Base-by-base conservation (phyloP, 2,329 filamentous ascomycete species). In the Hirsutella minnesotensis region DNA sequence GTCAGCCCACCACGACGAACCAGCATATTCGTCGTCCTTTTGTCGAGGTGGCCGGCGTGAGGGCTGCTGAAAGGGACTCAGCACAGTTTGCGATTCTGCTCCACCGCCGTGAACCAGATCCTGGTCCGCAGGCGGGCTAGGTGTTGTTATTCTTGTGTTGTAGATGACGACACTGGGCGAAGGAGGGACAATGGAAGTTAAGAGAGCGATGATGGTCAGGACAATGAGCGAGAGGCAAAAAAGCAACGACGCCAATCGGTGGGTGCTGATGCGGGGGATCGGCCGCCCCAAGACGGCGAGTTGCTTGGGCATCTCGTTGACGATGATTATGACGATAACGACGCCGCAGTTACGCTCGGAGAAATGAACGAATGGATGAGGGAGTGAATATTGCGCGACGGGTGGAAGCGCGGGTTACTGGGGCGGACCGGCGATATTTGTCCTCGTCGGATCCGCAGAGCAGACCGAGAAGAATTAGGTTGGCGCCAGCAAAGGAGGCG, bases 1-100 rank as follows among this genome's bases (percentile, higher is more conserved):
- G 60, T 94, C 81, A 49, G 77, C 81, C 64, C 87, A 86, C 90
- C 90, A 96, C 46, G 79, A 81, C 29, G 83, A 81, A 47, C 83
- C 84, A 40, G 81, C 83, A 56, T 77, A 81, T 5, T 83, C 84
- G 57, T 86, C 89, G 60, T 90, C 86, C 49, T 79, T 77, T 59
- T 89, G 83, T 42, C 80, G 73, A 3, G 81, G 77, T 16, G 84
- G 83, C 47, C 79, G 75, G 59, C 94, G 86, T 10, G 79, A 73
- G 18, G 79, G 74, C 34, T 76, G 74, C 34, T 75, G 73, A 60
- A 90, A 89, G 0, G 81, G 83, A 51, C 81, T 82, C 50, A 75
- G 62, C 18, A 67, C 65, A 51, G 62, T 74, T 54, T 66, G 73
- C 40, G 69, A 66, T 24, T 67, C 49, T 29, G 66, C 63, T 39